Percentiles rank a stretch among this genome's conserved stretches.
These are phyloP conservation scores for Yamadazyma sp. DNA, from an alignment of 1,139 yeast species.

Conservation along the genomic window DNA sequence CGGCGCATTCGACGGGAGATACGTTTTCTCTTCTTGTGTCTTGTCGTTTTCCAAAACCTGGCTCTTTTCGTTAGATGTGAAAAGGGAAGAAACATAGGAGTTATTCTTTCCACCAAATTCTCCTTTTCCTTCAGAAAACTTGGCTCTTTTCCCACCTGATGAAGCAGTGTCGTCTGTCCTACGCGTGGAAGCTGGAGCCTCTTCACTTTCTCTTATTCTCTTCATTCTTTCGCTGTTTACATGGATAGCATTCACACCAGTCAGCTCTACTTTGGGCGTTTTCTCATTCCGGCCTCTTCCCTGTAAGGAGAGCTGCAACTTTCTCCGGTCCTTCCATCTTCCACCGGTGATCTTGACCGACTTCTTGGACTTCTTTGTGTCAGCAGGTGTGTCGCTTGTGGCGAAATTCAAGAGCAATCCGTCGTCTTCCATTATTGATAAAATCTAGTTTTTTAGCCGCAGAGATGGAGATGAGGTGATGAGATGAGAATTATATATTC, in stretches of 20 bases:
- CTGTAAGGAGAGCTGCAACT: slow-evolving; percentile 47
- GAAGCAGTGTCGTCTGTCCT: neutral
- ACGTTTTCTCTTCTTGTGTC: slow-evolving; percentile 18
- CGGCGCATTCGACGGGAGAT: slow-evolving; percentile 83
- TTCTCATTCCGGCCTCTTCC: slow-evolving; percentile 44
- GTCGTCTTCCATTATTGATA: slow-evolving; percentile 42
- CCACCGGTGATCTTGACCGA: slow-evolving; percentile 60
- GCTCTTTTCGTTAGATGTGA: slow-evolving; percentile 65
- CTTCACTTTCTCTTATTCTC: slow-evolving; percentile 7
- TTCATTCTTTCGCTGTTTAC: slow-evolving; percentile 24
- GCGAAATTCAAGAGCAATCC: slow-evolving; percentile 69
- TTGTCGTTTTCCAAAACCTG: slow-evolving; percentile 11
- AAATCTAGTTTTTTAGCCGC: slow-evolving; percentile 9
- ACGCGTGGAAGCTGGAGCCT: neutral
- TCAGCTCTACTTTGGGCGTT: slow-evolving; percentile 23
- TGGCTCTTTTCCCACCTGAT: slow-evolving; percentile 15
- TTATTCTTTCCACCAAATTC: slow-evolving; percentile 52
- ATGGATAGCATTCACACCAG: slow-evolving; percentile 40
- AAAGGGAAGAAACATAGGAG: slow-evolving; percentile 79
- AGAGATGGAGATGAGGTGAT: slow-evolving; percentile 11
- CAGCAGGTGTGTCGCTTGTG: slow-evolving; percentile 26
- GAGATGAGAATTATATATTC: neutral
- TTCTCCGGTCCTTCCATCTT: slow-evolving; percentile 76
- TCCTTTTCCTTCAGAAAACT: slow-evolving; percentile 41
- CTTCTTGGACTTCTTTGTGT: slow-evolving; percentile 12